A percentile compares a stretch with the other conserved stretches of the same genome.
Evolutionary conservation across 495 filamentous ascomycete species (phyloP).

Genomic region (Xanthoparmelia taractica): DNA sequence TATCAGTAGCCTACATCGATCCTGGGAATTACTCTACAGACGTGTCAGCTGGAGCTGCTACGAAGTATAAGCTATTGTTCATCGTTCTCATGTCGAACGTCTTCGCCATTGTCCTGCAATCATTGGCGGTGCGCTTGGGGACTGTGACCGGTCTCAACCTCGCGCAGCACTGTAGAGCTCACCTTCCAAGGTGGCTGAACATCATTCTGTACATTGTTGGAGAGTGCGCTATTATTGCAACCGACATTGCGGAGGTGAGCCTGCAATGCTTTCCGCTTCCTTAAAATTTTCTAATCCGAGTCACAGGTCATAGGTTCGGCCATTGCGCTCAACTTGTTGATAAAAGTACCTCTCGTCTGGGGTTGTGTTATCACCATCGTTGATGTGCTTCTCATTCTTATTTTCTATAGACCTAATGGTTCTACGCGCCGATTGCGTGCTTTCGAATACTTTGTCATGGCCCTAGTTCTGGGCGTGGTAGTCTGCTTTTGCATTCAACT

Average conservation of each 20-base stretch:
- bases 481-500: conserved; percentile 89
- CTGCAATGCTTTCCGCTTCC: background rate
- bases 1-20: conserved; percentile 74
- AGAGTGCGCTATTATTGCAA: conserved; percentile 77
- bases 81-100: conserved; percentile 76
- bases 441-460: conserved; percentile 77
- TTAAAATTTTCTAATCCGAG: conserved; percentile 8
- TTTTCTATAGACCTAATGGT: conserved; percentile 76
- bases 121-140: conserved; percentile 74
- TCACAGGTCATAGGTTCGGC: conserved; percentile 77
- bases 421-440: conserved; percentile 62
- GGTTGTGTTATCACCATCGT: conserved; percentile 80
- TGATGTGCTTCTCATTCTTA: conserved; percentile 75
- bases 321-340: conserved; percentile 78
- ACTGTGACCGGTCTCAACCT: conserved; percentile 79
- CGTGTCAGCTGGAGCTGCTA: conserved; percentile 62
- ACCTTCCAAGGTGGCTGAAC: conserved; percentile 71
- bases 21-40: conserved; percentile 84
- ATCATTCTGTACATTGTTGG: conserved; percentile 65
- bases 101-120: conserved; percentile 77
- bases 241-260: conserved; percentile 75
- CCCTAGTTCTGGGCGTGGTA: conserved; percentile 73
- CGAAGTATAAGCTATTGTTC: conserved; percentile 63
- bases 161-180: conserved; percentile 67
- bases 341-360: conserved; percentile 73